Evolutionary conservation across 2,329 filamentous ascomycete species (phyloP).

Genomic region (Pezicula rhizophila): DNA sequence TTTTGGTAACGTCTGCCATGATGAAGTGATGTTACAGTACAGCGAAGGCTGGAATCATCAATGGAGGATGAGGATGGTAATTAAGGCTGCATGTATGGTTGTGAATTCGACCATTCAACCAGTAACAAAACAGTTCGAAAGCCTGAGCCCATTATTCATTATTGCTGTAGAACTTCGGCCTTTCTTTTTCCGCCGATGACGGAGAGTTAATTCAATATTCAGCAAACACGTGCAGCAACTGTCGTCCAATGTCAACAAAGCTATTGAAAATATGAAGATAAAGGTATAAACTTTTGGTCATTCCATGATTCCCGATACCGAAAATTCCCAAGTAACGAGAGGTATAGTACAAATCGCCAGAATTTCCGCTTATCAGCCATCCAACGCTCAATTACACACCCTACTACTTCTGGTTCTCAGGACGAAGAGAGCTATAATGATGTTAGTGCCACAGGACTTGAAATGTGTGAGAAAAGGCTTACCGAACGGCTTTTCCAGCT

Average conservation of each 20-base stretch:
- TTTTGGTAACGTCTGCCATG: slow-evolving; percentile 49
- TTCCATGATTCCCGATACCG: slow-evolving; percentile 25
- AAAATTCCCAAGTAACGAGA: slow-evolving; percentile 20
- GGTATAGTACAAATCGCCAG: slow-evolving; percentile 29
- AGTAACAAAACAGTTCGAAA: no score
- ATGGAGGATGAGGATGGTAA: not conserved
- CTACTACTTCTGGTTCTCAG: slow-evolving; percentile 71
- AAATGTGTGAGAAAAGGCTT: slow-evolving; percentile 28
- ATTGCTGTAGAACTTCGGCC: not conserved
- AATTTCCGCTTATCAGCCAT: slow-evolving; percentile 14
- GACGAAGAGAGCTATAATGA: slow-evolving; percentile 60
- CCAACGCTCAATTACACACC: slow-evolving; percentile 7
- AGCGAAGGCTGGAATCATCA: not conserved
- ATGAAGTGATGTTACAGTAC: slow-evolving; percentile 1
- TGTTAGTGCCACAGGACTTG: slow-evolving; percentile 8
- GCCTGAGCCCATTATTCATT: no score
- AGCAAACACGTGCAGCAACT: not conserved
- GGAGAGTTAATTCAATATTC: slow-evolving; percentile 2
- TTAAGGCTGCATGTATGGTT: not conserved
- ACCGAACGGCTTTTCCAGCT: slow-evolving; percentile 94
- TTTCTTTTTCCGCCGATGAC: slow-evolving; percentile 13
- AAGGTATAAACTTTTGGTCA: slow-evolving; percentile 26
- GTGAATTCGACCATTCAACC: not conserved
- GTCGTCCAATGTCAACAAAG: not conserved
- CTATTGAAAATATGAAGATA: slow-evolving; percentile 3